Percentiles rank a stretch among this genome's conserved stretches.
Conservation (phyloP, 2,329 filamentous ascomycete species). For the Orbilia javanica region DNA sequence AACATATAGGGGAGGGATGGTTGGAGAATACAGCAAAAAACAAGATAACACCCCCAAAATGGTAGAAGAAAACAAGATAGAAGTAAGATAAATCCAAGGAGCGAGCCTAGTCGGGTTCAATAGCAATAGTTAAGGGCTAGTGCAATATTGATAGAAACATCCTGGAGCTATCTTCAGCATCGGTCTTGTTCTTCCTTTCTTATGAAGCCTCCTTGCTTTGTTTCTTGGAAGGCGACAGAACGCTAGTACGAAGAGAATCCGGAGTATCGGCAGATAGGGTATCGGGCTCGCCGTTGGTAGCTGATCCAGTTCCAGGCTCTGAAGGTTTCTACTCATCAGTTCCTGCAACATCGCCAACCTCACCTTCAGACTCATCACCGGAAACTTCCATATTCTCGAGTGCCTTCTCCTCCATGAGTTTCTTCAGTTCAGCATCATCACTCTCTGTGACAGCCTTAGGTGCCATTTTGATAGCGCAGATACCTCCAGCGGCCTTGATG, state of each 20-base stretch:
- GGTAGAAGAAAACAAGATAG: constrained; percentile 13
- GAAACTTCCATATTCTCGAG: constrained; percentile 87
- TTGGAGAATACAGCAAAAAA: constrained; percentile 5
- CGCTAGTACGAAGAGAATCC: neutral
- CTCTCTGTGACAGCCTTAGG: constrained; percentile 99
- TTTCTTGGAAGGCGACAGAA: constrained; percentile 10
- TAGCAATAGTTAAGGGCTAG: neutral
- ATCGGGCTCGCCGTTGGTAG: constrained; percentile 4
- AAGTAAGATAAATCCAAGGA: neutral
- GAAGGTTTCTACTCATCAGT: constrained; percentile 46
- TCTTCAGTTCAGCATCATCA: constrained; percentile 95
- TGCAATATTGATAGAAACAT: neutral
- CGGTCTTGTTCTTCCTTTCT: neutral
- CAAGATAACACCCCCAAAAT: constrained; percentile 11
- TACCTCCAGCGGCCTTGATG: constrained; percentile 82
- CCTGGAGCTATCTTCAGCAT: neutral
- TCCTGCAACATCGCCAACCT: constrained; percentile 49
- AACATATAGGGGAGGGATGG: constrained; percentile 2
- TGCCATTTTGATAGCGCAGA: constrained; percentile 94
- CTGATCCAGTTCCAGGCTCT: neutral
- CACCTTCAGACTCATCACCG: constrained; percentile 87
- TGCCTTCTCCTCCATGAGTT: constrained; percentile 95
- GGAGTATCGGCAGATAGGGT: neutral
- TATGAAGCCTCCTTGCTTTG: neutral
- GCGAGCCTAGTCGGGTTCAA: neutral